phyloP scores from a whole-genome alignment of 768 basidiomycete species.

The Russula earlei region DNA sequence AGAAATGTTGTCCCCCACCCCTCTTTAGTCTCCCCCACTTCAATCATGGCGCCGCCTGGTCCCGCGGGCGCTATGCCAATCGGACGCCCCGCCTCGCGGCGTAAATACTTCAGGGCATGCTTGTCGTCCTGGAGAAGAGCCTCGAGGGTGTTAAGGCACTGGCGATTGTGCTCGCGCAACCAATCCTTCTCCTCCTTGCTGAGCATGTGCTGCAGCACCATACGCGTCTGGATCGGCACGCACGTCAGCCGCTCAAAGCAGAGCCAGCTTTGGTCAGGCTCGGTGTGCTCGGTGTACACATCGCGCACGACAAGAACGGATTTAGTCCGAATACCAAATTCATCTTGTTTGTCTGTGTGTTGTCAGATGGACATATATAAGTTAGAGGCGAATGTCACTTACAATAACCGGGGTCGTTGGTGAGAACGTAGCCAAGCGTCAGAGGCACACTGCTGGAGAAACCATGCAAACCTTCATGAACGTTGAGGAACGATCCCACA shows the following conservation, averaged over 20 bases:
- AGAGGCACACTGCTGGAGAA: constrained; percentile 65
- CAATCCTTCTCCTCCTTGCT: constrained; percentile 79
- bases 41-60: constrained; percentile 65
- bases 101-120: constrained; percentile 72
- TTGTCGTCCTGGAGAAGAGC: constrained; percentile 68
- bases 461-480: constrained; percentile 77
- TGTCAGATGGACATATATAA: neutral
- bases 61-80: constrained; percentile 49
- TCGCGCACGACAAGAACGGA: constrained; percentile 70
- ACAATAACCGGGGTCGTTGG: constrained; percentile 93
- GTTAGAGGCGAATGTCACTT: neutral
- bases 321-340: constrained; percentile 91
- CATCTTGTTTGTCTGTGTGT: constrained; percentile 52
- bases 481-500: constrained; percentile 80
- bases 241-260: too few relatives aligned
- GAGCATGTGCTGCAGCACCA: too few relatives aligned
- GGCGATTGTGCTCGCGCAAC: constrained; percentile 81
- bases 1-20: too few relatives aligned
- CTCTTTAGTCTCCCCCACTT: too few relatives aligned
- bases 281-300: constrained; percentile 62
- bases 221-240: too few relatives aligned
- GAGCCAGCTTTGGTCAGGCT: too few relatives aligned
- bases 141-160: constrained; percentile 54
- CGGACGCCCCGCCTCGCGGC: constrained; percentile 64
- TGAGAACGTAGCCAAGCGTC: constrained; percentile 80